A percentile compares a stretch with the other conserved stretches of the same genome.
These are phyloP conservation scores for Ustilago hordei DNA, from an alignment of 1,284 basidiomycete species.

Conservation along the genomic window DNA sequence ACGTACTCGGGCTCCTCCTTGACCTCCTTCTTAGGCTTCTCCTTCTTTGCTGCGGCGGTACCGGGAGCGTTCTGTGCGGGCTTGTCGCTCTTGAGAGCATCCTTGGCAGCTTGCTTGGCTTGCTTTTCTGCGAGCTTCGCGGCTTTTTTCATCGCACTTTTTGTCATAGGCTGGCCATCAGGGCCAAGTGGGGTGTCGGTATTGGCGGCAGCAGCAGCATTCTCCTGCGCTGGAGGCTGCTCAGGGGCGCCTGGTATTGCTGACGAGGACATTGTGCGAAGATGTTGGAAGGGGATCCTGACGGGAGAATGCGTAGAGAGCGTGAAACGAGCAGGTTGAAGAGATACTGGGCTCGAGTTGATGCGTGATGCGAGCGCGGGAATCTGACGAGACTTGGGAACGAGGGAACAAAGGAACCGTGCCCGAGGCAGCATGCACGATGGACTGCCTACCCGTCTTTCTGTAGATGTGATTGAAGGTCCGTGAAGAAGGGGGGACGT, in stretches of 20 bases:
- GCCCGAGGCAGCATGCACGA: conserved; percentile 35
- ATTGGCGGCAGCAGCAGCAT: conserved; percentile 16
- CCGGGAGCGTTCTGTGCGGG: conserved; percentile 33
- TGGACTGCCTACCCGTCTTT: conserved; percentile 23
- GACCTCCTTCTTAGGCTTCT: conserved; percentile 67
- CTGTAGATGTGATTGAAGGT: background rate
- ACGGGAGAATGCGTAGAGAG: background rate
- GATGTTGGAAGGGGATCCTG: background rate
- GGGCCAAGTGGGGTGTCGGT: conserved; percentile 47
- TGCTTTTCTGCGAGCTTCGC: conserved; percentile 65
- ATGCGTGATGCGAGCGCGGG: conserved; percentile 11
- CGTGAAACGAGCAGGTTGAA: background rate
- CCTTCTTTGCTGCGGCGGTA: conserved; percentile 60
- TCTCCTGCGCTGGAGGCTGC: conserved; percentile 20
- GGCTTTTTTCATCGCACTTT: conserved; percentile 63
- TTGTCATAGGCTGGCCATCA: conserved; percentile 56
- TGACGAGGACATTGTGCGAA: conserved; percentile 40
- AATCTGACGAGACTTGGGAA: conserved; percentile 12
- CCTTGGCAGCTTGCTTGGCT: conserved; percentile 62
- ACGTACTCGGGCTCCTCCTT: conserved; percentile 65
- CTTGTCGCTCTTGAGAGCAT: conserved; percentile 64
- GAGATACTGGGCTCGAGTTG: conserved; percentile 1
- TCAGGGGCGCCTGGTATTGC: conserved; percentile 25
- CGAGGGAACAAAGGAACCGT: conserved; percentile 17
- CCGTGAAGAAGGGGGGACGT: background rate